phyloP scores from a whole-genome alignment of 805 yeast species.

The Ascoidea tarda region DNA sequence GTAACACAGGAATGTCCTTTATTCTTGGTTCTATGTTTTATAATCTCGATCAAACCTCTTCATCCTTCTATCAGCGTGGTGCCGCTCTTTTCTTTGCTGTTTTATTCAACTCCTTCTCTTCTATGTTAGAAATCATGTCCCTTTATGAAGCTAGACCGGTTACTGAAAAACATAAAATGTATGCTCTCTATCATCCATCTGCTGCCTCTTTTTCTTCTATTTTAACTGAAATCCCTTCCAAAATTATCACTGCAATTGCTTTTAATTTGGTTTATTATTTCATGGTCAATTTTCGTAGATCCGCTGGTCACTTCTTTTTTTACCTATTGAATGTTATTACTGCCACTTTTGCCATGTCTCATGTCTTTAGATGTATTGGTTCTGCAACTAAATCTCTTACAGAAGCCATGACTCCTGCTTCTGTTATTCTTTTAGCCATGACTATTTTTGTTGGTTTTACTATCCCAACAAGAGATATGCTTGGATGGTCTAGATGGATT shows the following conservation, averaged over 20 bases:
- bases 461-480: constrained; percentile 27
- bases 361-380: constrained; percentile 26
- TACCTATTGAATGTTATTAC: constrained; percentile 28
- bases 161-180: constrained; percentile 43
- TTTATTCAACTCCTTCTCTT: constrained; percentile 47
- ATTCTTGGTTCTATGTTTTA: constrained; percentile 44
- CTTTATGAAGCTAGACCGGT: constrained; percentile 41
- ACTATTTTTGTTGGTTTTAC: constrained; percentile 28
- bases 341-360: constrained; percentile 30
- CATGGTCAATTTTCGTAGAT: constrained; percentile 36
- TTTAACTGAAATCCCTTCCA: constrained; percentile 37
- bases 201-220: constrained; percentile 44
- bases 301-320: constrained; percentile 42
- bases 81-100: constrained; percentile 57
- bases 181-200: constrained; percentile 43
- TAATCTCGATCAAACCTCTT: constrained; percentile 28
- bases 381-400: constrained; percentile 23
- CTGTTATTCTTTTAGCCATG: constrained; percentile 23
- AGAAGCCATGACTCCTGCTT: constrained; percentile 31
- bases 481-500: constrained; percentile 35
- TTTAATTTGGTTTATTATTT: constrained; percentile 40
- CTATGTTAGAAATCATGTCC: constrained; percentile 41
- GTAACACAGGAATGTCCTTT: constrained; percentile 38
- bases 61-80: constrained; percentile 38
- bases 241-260: constrained; percentile 25